Percentiles rank a stretch among this genome's conserved stretches.
Evolutionary conservation across 495 filamentous ascomycete genomes (phyloP).

Genomic region (Hypoxylon rickii): DNA sequence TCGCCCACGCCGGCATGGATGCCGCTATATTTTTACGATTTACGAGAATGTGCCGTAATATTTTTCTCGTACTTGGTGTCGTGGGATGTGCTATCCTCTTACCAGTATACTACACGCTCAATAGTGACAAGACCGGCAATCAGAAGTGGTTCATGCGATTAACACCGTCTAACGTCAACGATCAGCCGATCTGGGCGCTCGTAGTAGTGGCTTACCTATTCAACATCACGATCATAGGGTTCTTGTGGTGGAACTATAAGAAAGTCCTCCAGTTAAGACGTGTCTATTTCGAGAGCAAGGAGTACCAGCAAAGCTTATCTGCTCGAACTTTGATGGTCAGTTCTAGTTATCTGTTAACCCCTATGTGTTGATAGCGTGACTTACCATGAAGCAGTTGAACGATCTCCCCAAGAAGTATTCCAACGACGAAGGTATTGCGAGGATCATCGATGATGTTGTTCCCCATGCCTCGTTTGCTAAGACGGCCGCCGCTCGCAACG

Average conservation of each 20-base stretch:
- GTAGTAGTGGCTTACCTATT: constrained; percentile 81
- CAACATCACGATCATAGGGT: constrained; percentile 73
- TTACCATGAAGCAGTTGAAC: constrained; percentile 62
- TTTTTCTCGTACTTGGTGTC: constrained; percentile 75
- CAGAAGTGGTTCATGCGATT: constrained; percentile 54
- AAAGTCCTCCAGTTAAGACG: constrained; percentile 71
- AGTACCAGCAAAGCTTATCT: constrained; percentile 88
- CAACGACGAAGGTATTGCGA: constrained; percentile 84
- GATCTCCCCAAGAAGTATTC: constrained; percentile 76
- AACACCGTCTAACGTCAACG: constrained; percentile 61
- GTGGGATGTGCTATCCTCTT: constrained; percentile 81
- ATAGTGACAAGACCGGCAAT: constrained; percentile 61
- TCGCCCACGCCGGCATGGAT: constrained; percentile 84
- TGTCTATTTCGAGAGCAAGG: constrained; percentile 80
- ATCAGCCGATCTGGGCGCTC: constrained; percentile 72
- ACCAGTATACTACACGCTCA: constrained; percentile 73
- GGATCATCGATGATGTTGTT: constrained; percentile 74
- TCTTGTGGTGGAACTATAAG: constrained; percentile 90
- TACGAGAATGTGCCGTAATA: constrained; percentile 87
- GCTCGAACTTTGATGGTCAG: constrained; percentile 85
- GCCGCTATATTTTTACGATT: constrained; percentile 89
- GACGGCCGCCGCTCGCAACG: constrained; percentile 85
- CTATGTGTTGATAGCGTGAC: constrained; percentile 9
- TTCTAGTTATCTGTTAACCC: neutral
- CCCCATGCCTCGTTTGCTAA: constrained; percentile 76